Evolutionary conservation across 352 stramenopile genomes (phyloP), one percentile per base, ranked within the genome.

Genomic region (Phytophthora hybrid): DNA sequence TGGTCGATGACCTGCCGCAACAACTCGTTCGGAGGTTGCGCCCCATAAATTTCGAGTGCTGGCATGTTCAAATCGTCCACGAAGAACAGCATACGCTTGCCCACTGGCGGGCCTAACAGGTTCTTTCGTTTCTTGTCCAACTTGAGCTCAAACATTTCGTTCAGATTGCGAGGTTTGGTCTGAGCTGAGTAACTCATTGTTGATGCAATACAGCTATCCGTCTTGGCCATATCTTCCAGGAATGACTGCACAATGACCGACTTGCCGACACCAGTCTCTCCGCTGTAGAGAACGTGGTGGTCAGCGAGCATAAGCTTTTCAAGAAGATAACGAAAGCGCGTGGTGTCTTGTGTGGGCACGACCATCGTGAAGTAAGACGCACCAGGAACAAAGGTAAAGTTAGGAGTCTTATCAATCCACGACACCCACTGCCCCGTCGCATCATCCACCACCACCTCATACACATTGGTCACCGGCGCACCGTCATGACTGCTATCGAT

Each of bases 11-110:
- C 85, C 68, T 98, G 94, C 18, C 94, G 85, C 18, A 98, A 68
- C 9, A 98, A 78, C 58, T 98, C 92, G 59, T 98, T 98, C 6
- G 91, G 93, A 32, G 94, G 95, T 70, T 98, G 94, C 1, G 94
- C 93, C 11, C 95, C 95, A 76, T 98, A 98, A 53, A 93, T 93
- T 63, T 98, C 94, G 6, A 98, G 79, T 52, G 88, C 87, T 19
- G 94, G 94, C 92, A 98, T 98, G 73, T 98, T 98, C 26, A 98
- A 67, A 61, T 98, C 94, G 60, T 98, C 94, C 39, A 98, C 91
- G 63, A 96, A 96, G 72, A 96, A 93, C 4, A 96, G 66, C 89
- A 96, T 94, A 9, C 86, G 84, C 65, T 96, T 96, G 0, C 88
- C 89, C 0, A 81, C 77, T 0, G 88, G 88, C 0, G 89, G 83